Evolutionary conservation across 1,284 basidiomycete species (phyloP), one percentile per base, ranked within the genome.

Genomic region (Sporisorium scitamineum): DNA sequence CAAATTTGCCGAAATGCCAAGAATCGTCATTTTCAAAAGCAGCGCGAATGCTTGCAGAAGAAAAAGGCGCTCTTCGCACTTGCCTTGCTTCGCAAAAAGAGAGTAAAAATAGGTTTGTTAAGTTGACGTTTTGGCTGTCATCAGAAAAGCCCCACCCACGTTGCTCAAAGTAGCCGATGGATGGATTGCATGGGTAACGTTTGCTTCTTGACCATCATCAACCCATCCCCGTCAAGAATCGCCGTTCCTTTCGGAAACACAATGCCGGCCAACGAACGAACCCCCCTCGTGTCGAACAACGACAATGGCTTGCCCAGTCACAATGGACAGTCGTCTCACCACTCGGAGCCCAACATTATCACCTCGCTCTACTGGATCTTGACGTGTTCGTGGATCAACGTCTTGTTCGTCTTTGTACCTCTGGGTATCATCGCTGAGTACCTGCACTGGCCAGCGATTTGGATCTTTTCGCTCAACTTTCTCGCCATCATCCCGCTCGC

Each of bases 401-500:
- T 76, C 14, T 62, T 84, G n/a, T 68, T 84, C 45, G 57, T 81
- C 61, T 85, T 85, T 75, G 81, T 85, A 16, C 84, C 84, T n/a
- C 70, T 85, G 11, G 83, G 84, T 7, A 66, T 85, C 42, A 22
- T 79, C 5, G 77, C 84, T n/a, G 77, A 84, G 60, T 54, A 75
- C 42, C 39, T 70, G 24, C 61, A 84, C 50, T 85, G 84, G 84
- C 72, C 75, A 13, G 74, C 84, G 2, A 64, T 83, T 20, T 68
- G 76, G 61, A 72, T 83, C 42, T 85, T 85, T 31, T 26, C 58
- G n/a, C 71, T 85, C 56, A 85, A 84, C 67, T 85, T 85, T 27
- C 54, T 85, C 8, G 84, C 84, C 51, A 85, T 85, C 55, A 75
- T 84, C 39, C 84, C 84, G 11, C 76, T 85, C 11, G 84, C 84